These are phyloP conservation scores for Saururus chinensis DNA, from an alignment of 164 flowering plant species.

Conservation along the genomic window DNA sequence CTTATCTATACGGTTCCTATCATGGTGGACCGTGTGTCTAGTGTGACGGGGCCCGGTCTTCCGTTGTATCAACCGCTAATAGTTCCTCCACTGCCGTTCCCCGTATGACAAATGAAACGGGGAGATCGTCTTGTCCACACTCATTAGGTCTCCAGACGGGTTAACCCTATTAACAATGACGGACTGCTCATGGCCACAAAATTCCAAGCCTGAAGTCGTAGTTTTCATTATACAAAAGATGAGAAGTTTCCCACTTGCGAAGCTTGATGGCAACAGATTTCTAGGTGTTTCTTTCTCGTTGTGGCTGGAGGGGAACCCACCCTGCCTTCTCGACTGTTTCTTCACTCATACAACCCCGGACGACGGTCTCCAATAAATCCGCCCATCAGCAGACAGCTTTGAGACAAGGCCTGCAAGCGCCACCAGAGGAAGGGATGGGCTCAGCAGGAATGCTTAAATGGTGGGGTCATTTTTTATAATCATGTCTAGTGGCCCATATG, in stretches of 20 bases:
- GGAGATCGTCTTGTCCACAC: too few relatives aligned
- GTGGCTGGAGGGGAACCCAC: conserved; percentile 10
- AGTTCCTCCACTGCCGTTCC: too few relatives aligned
- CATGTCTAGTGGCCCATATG: not conserved
- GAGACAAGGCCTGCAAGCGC: conserved; percentile 18
- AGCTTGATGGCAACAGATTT: conserved; percentile 22
- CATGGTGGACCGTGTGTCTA: not conserved
- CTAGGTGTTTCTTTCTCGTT: conserved; percentile 12
- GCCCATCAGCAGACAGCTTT: conserved; percentile 21
- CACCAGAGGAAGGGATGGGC: conserved; percentile 15
- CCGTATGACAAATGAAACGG: too few relatives aligned
- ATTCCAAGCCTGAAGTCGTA: conserved; percentile 10
- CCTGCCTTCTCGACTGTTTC: not conserved
- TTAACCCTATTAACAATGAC: too few relatives aligned
- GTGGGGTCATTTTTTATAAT: not conserved
- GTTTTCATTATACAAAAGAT: conserved; percentile 10
- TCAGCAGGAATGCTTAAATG: conserved; percentile 1
- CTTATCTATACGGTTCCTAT: conserved; percentile 3
- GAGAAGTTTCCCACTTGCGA: conserved; percentile 12
- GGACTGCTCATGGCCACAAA: conserved; percentile 11
- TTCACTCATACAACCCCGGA: conserved; percentile 14
- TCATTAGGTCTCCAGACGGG: too few relatives aligned
- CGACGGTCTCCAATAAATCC: conserved; percentile 10
- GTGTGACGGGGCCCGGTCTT: not conserved
- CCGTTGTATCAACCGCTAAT: conserved; percentile 2